These are phyloP conservation scores for Phytophthora megakarya DNA, from an alignment of 352 stramenopile species.

Conservation along the genomic window DNA sequence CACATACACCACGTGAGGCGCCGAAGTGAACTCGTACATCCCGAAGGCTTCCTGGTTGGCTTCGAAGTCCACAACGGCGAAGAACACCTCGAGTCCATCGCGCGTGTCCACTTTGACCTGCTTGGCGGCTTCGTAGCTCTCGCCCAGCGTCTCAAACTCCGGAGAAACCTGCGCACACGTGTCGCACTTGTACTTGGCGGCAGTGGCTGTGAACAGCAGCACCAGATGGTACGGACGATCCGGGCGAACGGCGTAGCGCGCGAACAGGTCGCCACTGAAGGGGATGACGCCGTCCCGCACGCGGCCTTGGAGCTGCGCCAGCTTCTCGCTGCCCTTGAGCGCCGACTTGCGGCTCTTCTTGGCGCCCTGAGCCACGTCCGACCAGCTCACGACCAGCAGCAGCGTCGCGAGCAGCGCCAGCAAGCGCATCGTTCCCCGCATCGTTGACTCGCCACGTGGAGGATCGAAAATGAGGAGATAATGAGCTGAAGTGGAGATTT, in stretches of 20 bases:
- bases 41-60: conserved; percentile 69
- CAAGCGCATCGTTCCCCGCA: conserved; percentile 26
- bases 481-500: conserved; percentile 10
- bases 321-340: conserved; percentile 65
- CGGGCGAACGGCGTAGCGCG: conserved; percentile 57
- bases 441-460: conserved; percentile 40
- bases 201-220: conserved; percentile 76
- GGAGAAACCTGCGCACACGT: conserved; percentile 71
- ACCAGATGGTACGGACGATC: conserved; percentile 85
- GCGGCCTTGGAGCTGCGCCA: conserved; percentile 53
- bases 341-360: conserved; percentile 49
- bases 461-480: conserved; percentile 35
- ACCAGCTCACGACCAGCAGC: conserved; percentile 41
- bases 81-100: conserved; percentile 80
- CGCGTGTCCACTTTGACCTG: conserved; percentile 76
- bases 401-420: conserved; percentile 43
- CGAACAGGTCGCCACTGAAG: conserved; percentile 63
- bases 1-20: conserved; percentile 78
- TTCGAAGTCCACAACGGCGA: conserved; percentile 80
- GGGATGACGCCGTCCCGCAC: conserved; percentile 65
- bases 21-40: conserved; percentile 79
- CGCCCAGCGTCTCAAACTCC: conserved; percentile 66
- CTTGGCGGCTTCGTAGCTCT: conserved; percentile 69
- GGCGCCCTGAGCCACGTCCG: conserved; percentile 28
- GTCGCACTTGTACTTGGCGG: conserved; percentile 79